phyloP scores from a whole-genome alignment of 306 rosid species.

The Lathyrus sativus region DNA sequence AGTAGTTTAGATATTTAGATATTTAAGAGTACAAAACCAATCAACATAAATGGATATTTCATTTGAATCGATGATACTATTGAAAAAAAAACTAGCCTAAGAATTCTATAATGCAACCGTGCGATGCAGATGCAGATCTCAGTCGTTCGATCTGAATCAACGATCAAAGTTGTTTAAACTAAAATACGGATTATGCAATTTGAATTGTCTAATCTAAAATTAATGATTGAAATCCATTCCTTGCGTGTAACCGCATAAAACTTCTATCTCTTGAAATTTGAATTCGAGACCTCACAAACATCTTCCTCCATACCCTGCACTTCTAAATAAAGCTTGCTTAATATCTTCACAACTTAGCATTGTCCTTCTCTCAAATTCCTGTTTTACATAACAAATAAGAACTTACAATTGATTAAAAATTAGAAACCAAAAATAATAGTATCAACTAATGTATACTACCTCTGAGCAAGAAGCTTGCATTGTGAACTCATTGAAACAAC shows the following conservation, averaged over 20 bases:
- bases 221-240: background rate
- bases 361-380: slow-evolving; percentile 60
- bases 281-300: slow-evolving; percentile 48
- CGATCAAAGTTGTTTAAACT: too few species aligned
- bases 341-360: slow-evolving; percentile 60
- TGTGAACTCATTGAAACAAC: slow-evolving; percentile 89
- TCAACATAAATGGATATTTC: background rate
- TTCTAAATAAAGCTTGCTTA: slow-evolving; percentile 79
- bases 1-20: background rate
- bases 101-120: too few species aligned
- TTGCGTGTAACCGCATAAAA: too few species aligned
- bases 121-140: too few species aligned
- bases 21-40: slow-evolving; percentile 27
- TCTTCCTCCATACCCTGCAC: slow-evolving; percentile 95
- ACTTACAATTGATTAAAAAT: background rate
- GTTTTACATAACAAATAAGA: slow-evolving; percentile 28
- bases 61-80: background rate
- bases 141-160: too few species aligned
- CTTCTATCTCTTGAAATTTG: too few species aligned
- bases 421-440: background rate
- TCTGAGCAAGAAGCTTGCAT: slow-evolving; percentile 95
- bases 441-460: slow-evolving; percentile 57
- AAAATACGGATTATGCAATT: too few species aligned
- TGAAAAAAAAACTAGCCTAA: slow-evolving; percentile 2
- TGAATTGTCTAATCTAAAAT: too few species aligned